Percentiles rank a stretch among this genome's conserved stretches.
Conservation (phyloP, 2,329 filamentous ascomycete species). For the Fusarium tupiense region DNA sequence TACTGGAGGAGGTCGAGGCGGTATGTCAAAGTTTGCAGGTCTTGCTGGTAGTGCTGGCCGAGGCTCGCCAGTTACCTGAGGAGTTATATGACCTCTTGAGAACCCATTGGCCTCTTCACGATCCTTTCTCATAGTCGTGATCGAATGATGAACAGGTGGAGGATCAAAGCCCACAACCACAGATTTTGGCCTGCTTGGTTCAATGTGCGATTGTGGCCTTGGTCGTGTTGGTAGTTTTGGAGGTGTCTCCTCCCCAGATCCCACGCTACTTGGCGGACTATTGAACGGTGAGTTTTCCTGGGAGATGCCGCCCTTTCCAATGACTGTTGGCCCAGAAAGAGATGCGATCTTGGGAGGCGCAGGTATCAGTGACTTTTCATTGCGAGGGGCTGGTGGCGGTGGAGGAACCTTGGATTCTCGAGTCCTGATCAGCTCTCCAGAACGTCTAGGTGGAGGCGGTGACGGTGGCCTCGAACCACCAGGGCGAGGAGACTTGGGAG, state of each 20-base stretch:
- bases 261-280: constrained; percentile 82
- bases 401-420: constrained; percentile 56
- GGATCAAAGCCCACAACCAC: constrained; percentile 56
- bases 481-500: constrained; percentile 57
- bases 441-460: constrained; percentile 70
- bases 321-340: constrained; percentile 22
- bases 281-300: constrained; percentile 79
- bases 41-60: constrained; percentile 62
- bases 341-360: constrained; percentile 31
- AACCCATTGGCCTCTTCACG: constrained; percentile 56
- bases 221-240: constrained; percentile 61
- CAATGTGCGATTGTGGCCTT: constrained; percentile 53
- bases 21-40: constrained; percentile 49
- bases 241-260: constrained; percentile 60
- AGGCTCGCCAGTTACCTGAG: constrained; percentile 55
- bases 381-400: constrained; percentile 82
- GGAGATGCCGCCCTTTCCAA: constrained; percentile 34
- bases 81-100: constrained; percentile 49
- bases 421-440: constrained; percentile 66
- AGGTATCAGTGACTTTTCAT: constrained; percentile 69
- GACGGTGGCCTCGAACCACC: constrained; percentile 65
- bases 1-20: constrained; percentile 25
- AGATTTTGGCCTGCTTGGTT: constrained; percentile 36
- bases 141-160: constrained; percentile 62
- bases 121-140: constrained; percentile 56